Evolutionary conservation across 768 basidiomycete genomes (phyloP), one percentile per base, ranked within the genome.

Genomic region (Tulasnella sp.): DNA sequence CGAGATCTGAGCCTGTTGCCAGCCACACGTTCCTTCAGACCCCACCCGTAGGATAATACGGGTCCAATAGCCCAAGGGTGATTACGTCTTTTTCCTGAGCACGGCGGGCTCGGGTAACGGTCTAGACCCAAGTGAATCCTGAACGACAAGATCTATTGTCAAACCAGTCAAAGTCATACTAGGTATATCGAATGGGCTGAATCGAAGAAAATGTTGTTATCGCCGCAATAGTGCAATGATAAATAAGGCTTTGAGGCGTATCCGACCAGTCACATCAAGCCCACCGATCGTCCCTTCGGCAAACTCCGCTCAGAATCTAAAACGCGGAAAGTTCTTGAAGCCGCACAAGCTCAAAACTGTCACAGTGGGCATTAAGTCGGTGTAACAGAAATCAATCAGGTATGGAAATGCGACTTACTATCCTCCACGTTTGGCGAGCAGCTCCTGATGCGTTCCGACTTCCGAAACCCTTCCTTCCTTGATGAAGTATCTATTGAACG

Each of bases 401-500:
- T 37, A 44, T 32, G 72, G 32, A 16, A 17, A 40, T 26, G 32
- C 22, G 9, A 81, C 80, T 78, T 75, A 81, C 80, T 81, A 81
- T 67, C 77, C 77, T 14, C 80, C 81, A 62, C 74, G 74, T 70
- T 76, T 75, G 17, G 76, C 76, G n/a, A 83, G 72, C 37, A 95
- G 83, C 77, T 95, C 88, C 78, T 94, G 90, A 81, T 97, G 94
- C 0, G 91, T 94, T 52, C 94, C 94, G 63, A 86, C 84, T 81
- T 97, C 94, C 77, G 88, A 87, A 52, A 97, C 90, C 39, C 84
- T 81, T 34, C 94, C 94, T 73, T 95, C 92, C 76, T 92, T 91
- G 77, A 95, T 88, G 80, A 92, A 95, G 83, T 93, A 95, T 75
- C 90, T 92, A 76, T 9, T 72, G 26, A 44, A 72, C 29, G 59